Base-by-base conservation (phyloP, 164 flowering plant species). In the Vitis cinerea region DNA sequence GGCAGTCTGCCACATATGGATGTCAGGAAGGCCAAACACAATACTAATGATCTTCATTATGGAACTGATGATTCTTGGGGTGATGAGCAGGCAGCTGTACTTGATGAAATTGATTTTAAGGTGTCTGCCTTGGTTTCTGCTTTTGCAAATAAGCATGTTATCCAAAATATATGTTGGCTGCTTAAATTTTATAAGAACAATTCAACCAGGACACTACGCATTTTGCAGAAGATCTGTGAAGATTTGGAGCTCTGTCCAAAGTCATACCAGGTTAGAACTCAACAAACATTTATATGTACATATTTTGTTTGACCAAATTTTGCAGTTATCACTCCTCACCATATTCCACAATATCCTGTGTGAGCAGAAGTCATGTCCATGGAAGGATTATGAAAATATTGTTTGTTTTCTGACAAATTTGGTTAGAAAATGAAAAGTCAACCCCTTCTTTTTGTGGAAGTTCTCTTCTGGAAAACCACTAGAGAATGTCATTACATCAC, bases 191-290 rank as follows among this genome's bases (percentile, higher is more conserved):
- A 96, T 64, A 91, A 87, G 75, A 88, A 81, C 83, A 96, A 96
- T 78, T 82, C 91, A 14, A 10, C 61, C 10, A 71, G 70, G 48
- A 93, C 91, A 74, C n/a, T 93, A 77, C 44, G 81, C 77, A 78
- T 88, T 65, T 71, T 96, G 50, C 85, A 75, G 82, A 86, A 86
- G 70, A 86, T 96, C 27, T 86, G 88, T 75, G 94, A 93, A 50
- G 97, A 96, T 75, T 76, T 96, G 49, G 92, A 92, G 78, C 97
- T 93, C 48, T 80, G 92, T 68, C 98, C 98, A 44, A 93, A 93
- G 93, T 77, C 93, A 60, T 96, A 90, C 83, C 98, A 96, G 99
- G 99, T 95, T 8, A 64, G 65, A 27, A 50, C 9, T 37, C 50
- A 9, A 37, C 3, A 31, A 31, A 31, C 37, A 60, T 37, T 37